Base-by-base conservation (phyloP, 345 rosid species). In the Eucalyptus polyanthemos region DNA sequence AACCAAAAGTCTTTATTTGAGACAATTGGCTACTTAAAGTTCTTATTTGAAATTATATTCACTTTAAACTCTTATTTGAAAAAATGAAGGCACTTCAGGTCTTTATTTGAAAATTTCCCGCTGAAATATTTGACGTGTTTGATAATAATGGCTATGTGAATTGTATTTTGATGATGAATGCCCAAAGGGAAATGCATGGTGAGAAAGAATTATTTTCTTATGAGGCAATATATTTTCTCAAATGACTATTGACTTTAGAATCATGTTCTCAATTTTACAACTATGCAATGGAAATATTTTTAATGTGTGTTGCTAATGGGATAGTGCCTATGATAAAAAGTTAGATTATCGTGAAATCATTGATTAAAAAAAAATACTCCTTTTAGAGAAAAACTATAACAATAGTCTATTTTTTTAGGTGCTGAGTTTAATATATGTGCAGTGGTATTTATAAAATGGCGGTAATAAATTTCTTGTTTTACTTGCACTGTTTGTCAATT, bases 361-460 rank as follows among this genome's bases (percentile, higher is more conserved):
- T 1, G 24, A 19, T 0, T 19, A 53, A 53, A 53, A 51, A 51
- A 50, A 53, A 17, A 17, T 3, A 51, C 56, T 51, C 56, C 2
- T 17, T 17, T 0, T 51, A 62, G 34, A 62, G 31, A 3, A 14
- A 62, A 0, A 0, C 4, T 62, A 14, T 29, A 29, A 29, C n/a
- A 60, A 27, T 25, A 25, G 11, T 5, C 7, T 58, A 58, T 27
- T 13, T 0, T 0, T 51, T 51, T 7, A 17, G 56, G 2, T 51
- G 1, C 3, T 51, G 56, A 51, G 9, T 51, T 51, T 51, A 17
- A 51, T 51, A 51, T 51, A 51, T 0, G 22, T 62, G 17, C 17
- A 7, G 9, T 14, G 37, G 72, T 62, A 14, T 29, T 29, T 29
- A 62, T 62, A 29, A 29, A 29, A 14, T 62, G 5, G 22, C 56